Base-by-base conservation (phyloP, 169 alveolate genomes). In the Perkinsus marinus region DNA sequence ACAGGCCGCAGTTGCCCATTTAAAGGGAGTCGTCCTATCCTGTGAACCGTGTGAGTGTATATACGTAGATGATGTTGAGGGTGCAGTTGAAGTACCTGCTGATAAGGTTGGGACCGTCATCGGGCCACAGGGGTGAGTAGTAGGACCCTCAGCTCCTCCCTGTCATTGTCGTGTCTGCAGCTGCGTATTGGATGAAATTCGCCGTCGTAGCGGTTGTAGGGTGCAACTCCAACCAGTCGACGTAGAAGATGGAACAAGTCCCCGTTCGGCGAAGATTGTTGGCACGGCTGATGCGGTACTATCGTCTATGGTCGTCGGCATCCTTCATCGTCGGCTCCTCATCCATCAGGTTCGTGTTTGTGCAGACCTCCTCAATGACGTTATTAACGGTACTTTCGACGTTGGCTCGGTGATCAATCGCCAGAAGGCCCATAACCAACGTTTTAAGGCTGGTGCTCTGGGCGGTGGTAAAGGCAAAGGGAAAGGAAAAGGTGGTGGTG, bases 401-500 rank as follows among this genome's bases (percentile, higher is more conserved):
- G 79, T 57, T 57, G 22, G 79, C 79, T 30, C 79, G 9, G 34
- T 57, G 36, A 57, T 57, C 34, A 13, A 57, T 0, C 79, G 79
- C 79, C 79, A 57, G 79, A 57, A 57, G 79, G 79, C 79, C 34
- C 79, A 57, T 57, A 2, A 57, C 22, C 79, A 57, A 57, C 79
- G 79, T 19, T 13, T 26, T 16, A 13, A 57, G 22, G 34, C 79
- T 57, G 79, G 26, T 30, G 34, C 79, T 57, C 7, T 57, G 79
- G 79, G 79, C 34, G 41, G 92, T 37, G 95, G 94, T 79, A n/a
- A n/a, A n/a, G 95, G 92, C 0, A 92, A 68, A 7, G 94, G 95
- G 30, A 92, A 91, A 0, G 91, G 92, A 9, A 92, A 90, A 69
- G 91, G 68, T 10, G 41, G 68, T 16, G 91, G 89, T n/a, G 94